Percentiles rank a stretch among this genome's conserved stretches.
phyloP scores from a whole-genome alignment of 441 rosid species.

The Flueggea neowawraea region DNA sequence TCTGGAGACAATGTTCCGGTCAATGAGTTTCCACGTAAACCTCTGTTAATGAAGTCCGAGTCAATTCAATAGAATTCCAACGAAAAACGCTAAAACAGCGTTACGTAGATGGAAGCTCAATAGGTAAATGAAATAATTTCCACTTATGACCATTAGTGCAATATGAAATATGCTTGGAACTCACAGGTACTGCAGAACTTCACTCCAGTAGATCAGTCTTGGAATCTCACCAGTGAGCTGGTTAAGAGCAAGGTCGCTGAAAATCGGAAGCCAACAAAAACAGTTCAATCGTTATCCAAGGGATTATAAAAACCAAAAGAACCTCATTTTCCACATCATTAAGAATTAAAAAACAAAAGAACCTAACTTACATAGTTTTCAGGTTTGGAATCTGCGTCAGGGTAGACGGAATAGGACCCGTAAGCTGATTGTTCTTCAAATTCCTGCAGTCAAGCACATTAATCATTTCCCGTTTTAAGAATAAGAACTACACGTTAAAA shows the following conservation, averaged over 20 bases:
- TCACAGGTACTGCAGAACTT: conserved; percentile 93
- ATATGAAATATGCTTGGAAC: conserved; percentile 9
- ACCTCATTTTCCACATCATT: too few relatives aligned
- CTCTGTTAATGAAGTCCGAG: conserved; percentile 31
- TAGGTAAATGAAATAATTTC: too few relatives aligned
- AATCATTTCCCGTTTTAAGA: too few relatives aligned
- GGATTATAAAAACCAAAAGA: neutral
- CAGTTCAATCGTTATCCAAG: neutral
- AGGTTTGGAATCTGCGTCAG: conserved; percentile 88
- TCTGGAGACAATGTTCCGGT: conserved; percentile 83
- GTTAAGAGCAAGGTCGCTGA: conserved; percentile 84
- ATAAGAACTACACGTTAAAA: too few relatives aligned
- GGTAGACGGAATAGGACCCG: conserved; percentile 90
- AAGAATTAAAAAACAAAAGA: neutral
- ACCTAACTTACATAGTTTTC: conserved; percentile 61
- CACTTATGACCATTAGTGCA: too few relatives aligned
- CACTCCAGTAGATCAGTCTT: conserved; percentile 88
- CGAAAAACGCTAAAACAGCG: too few relatives aligned
- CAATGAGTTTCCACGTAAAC: conserved; percentile 73
- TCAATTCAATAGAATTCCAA: too few relatives aligned
- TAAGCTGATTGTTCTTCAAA: conserved; percentile 73
- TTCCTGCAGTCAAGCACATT: conserved; percentile 34
- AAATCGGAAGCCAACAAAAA: neutral
- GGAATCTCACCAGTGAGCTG: conserved; percentile 88
- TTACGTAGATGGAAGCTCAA: too few relatives aligned